phyloP scores from a whole-genome alignment of 2,329 filamentous ascomycete species.

The Huntiella bhutanensis region DNA sequence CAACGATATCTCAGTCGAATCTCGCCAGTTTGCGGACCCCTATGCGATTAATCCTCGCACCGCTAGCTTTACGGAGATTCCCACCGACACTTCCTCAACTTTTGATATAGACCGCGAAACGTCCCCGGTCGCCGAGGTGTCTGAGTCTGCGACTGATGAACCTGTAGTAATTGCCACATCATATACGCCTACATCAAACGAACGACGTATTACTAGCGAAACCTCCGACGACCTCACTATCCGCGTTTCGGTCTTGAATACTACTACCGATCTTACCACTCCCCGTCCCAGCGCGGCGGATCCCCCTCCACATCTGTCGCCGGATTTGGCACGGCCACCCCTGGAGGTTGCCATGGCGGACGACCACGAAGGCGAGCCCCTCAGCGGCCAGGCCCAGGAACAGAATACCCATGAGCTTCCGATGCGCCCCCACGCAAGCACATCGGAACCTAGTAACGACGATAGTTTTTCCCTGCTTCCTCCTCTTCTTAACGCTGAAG shows the following conservation, averaged over 20 bases:
- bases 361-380: not conserved
- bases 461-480: constrained; percentile 6
- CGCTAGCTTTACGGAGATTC: constrained; percentile 2
- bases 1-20: no score
- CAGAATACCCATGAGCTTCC: constrained; percentile 2
- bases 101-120: not conserved
- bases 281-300: not conserved
- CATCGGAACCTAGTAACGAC: not conserved
- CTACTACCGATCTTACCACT: no score
- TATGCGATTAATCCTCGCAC: not conserved
- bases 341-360: constrained; percentile 6
- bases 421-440: not conserved
- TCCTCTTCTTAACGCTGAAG: constrained; percentile 7
- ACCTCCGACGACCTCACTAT: no score
- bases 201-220: no score
- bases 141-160: no score
- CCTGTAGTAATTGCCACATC: no score
- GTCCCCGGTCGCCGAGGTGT: not conserved
- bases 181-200: no score
- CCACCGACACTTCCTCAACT: not conserved
- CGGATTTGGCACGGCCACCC: not conserved
- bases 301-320: not conserved
- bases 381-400: constrained; percentile 2
- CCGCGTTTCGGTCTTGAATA: no score
- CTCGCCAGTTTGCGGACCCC: not conserved